Evolutionary conservation across 495 filamentous ascomycete genomes (phyloP).

Genomic region (Talaromyces wortmannii): DNA sequence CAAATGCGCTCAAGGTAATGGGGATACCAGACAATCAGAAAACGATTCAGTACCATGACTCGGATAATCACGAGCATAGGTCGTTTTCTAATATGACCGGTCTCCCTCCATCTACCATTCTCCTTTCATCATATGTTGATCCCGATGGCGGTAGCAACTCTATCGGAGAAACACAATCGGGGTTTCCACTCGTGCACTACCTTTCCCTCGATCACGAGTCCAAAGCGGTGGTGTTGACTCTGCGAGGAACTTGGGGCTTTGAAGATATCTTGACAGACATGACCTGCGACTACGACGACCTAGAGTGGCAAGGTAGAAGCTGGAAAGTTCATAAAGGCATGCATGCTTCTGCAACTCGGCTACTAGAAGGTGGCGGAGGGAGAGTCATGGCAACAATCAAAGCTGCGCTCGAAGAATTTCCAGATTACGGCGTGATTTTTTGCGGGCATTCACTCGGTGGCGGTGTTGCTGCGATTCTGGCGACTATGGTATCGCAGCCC

Average conservation of each 20-base stretch:
- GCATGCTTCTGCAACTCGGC: slow-evolving; percentile 64
- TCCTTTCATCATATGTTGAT: slow-evolving; percentile 71
- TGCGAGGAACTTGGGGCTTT: slow-evolving; percentile 72
- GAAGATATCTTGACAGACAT: slow-evolving; percentile 77
- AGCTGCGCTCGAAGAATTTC: slow-evolving; percentile 63
- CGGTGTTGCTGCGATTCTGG: slow-evolving; percentile 66
- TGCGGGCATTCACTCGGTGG: slow-evolving; percentile 75
- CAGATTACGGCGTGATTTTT: slow-evolving; percentile 67
- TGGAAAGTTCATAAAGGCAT: slow-evolving; percentile 84
- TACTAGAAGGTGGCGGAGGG: slow-evolving; percentile 59
- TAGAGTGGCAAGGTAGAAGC: slow-evolving; percentile 55
- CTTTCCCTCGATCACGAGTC: slow-evolving; percentile 72
- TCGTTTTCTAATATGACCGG: slow-evolving; percentile 68
- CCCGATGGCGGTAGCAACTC: slow-evolving; percentile 67
- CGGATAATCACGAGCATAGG: slow-evolving; percentile 57
- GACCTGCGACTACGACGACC: slow-evolving; percentile 73
- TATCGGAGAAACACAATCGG: slow-evolving; percentile 63
- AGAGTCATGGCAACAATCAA: slow-evolving; percentile 61
- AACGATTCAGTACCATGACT: slow-evolving; percentile 22
- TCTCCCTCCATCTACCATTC: slow-evolving; percentile 59
- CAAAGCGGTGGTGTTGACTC: slow-evolving; percentile 68
- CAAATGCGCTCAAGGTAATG: slow-evolving; percentile 63
- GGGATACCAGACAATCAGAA: slow-evolving; percentile 49
- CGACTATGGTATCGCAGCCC: slow-evolving; percentile 65
- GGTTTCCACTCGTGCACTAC: slow-evolving; percentile 73